Conservation (phyloP, 495 filamentous ascomycete genomes). For the Lepidopterella palustris region DNA sequence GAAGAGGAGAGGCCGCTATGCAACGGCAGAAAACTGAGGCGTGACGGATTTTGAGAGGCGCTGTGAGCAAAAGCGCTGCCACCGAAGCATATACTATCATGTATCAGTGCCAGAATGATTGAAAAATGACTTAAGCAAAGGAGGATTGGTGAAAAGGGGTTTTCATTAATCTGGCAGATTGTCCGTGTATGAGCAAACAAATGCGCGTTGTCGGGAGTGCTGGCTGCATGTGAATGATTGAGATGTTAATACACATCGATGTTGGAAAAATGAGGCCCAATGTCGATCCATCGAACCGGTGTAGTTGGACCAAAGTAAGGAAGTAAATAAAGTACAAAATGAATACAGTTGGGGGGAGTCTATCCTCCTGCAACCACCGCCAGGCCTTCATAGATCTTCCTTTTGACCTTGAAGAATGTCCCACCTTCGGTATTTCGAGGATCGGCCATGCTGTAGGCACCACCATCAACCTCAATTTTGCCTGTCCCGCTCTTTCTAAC, state of each 20-base stretch:
- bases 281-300: too few relatives aligned
- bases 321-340: slow-evolving; percentile 2
- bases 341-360: slow-evolving; percentile 7
- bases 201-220: too few relatives aligned
- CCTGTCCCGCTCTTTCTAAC: slow-evolving; percentile 85
- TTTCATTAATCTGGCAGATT: background rate
- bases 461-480: slow-evolving; percentile 80
- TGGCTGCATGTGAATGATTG: too few relatives aligned
- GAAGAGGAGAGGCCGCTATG: background rate
- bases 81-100: background rate
- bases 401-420: slow-evolving; percentile 65
- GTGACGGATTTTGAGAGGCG: background rate
- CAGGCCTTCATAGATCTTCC: slow-evolving; percentile 75
- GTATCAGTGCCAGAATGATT: background rate
- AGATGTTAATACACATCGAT: background rate
- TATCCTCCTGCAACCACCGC: slow-evolving; percentile 70
- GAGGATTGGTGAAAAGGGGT: background rate
- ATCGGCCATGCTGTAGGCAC: slow-evolving; percentile 31
- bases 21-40: background rate
- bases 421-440: slow-evolving; percentile 3
- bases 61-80: too few relatives aligned
- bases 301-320: background rate
- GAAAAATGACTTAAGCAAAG: background rate
- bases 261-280: too few relatives aligned
- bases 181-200: too few relatives aligned